Evolutionary conservation across 2,329 filamentous ascomycete genomes (phyloP), one percentile per base, ranked within the genome.

Genomic region (Nigrospora sphaerica): DNA sequence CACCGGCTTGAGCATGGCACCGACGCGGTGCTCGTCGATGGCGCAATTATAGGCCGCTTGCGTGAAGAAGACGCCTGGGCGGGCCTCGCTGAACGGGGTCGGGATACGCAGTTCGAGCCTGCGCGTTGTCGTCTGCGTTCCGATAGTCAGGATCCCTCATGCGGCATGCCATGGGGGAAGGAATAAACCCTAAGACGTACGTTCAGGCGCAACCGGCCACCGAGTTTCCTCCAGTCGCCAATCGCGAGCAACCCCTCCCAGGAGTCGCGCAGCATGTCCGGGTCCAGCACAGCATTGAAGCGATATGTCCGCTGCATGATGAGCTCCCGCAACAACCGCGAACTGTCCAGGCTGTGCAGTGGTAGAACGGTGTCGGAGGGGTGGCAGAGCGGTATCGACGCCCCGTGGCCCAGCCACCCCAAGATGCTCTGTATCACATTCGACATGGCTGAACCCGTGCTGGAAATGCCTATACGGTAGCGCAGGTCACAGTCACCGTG

Each of bases 231-330:
- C 73, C 72, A 77, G 32, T 68, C 68, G 1, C 65, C 68, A 9
- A 62, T 65, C 12, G 68, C 60, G 9, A 75, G 50, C 13, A 77
- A 54, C 13, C 51, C 55, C 11, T 57, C 54, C 1, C 76, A 55
- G 1, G 69, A 54, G 6, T 38, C 45, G 2, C 58, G 56, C 2
- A 77, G 58, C 39, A 60, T 69, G 0, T 65, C 52, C 0, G 63
- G 51, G 46, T 77, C 71, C 4, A 77, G 62, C 2, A 73, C 68
- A 47, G 71, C 67, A 48, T 75, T 66, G 51, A 75, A 76, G 4
- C 60, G 58, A 31, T 74, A 58, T 0, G 63, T 63, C 58, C 58
- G 65, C 18, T 53, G 54, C 2, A 69, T 31, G 4, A 63, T 44
- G 36, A 64, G 13, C 37, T 39, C n/a, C n/a, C n/a, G n/a, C n/a